Evolutionary conservation across 2,329 filamentous ascomycete species (phyloP), one percentile per base, ranked within the genome.

Genomic region (Sporothrix luriei): DNA sequence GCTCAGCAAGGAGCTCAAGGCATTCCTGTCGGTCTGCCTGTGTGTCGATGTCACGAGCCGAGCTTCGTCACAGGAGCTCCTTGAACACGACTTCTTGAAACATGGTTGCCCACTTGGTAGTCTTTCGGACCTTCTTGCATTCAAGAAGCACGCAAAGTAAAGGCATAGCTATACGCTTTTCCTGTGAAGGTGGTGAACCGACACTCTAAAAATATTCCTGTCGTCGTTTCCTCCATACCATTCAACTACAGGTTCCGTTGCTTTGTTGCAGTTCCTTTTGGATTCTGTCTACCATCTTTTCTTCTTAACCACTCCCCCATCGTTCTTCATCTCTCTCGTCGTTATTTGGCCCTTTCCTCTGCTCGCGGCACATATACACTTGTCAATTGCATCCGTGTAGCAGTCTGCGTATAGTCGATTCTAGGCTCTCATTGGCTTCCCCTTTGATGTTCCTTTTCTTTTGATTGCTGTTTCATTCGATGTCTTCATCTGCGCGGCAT

Each of bases 11-110:
- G 95, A 98, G 81, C 88, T 99, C 75, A 98, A 98, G 84, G 92
- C 92, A 26, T 99, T 99, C 87, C 81, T 99, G 77, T 95, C 92
- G 33, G 94, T 97, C 73, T 99, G 95, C 80, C 85, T 99, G 61
- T 98, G 95, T 76, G 95, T 99, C 61, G 94, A 98, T 76, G 94
- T 99, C 76, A 94, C 94, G 84, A 94, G 91, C 78, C 89, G 95
- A 78, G 95, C 95, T 14, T 97, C 93, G 33, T 93, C 95, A 0
- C 88, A 92, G 72, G 95, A 99, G 81, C 84, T 99, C 65, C 83
- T 98, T 72, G 88, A 90, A 71, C 94, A 98, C 78, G 95, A 98
- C 76, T 99, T 99, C 84, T 82, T 99, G 78, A 93, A 94, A 83
- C 91, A 92, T 76, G 94, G 95, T 24, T 98, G 94, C 83, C 89